phyloP scores from a whole-genome alignment of 306 rosid genomes.

The Crotalaria pallida region DNA sequence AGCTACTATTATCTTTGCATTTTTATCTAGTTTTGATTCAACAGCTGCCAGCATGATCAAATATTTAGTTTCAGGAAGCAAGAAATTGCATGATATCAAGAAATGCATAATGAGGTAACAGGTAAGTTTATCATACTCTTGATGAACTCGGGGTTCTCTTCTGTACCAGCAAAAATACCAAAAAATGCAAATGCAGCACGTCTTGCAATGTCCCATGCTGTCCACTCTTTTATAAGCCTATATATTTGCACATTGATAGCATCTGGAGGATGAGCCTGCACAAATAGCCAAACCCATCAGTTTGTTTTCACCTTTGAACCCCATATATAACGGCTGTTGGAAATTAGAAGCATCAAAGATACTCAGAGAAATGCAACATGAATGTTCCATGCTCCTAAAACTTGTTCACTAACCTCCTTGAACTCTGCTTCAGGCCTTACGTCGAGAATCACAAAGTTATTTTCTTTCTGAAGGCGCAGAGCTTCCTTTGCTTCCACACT shows the following conservation, averaged over 20 bases:
- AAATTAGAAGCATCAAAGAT: background rate
- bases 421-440: constrained; percentile 95
- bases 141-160: constrained; percentile 93
- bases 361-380: background rate
- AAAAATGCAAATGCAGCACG: constrained; percentile 97
- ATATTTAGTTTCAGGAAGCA: constrained; percentile 10
- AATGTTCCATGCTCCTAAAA: background rate
- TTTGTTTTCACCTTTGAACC: background rate
- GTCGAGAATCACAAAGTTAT: constrained; percentile 89
- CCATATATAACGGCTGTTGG: background rate
- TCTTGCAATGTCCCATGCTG: constrained; percentile 98
- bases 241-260: constrained; percentile 92
- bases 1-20: constrained; percentile 84
- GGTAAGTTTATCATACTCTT: constrained; percentile 37
- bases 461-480: constrained; percentile 88
- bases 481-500: constrained; percentile 94
- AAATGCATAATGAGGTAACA: background rate
- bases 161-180: constrained; percentile 93
- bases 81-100: background rate
- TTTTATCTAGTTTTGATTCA: constrained; percentile 61
- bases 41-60: constrained; percentile 45
- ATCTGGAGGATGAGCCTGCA: constrained; percentile 81
- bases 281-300: constrained; percentile 7
- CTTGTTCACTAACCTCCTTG: constrained; percentile 61
- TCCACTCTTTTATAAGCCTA: constrained; percentile 98